Evolutionary conservation across 768 basidiomycete species (phyloP).

Genomic region (Collybiopsis confluens): DNA sequence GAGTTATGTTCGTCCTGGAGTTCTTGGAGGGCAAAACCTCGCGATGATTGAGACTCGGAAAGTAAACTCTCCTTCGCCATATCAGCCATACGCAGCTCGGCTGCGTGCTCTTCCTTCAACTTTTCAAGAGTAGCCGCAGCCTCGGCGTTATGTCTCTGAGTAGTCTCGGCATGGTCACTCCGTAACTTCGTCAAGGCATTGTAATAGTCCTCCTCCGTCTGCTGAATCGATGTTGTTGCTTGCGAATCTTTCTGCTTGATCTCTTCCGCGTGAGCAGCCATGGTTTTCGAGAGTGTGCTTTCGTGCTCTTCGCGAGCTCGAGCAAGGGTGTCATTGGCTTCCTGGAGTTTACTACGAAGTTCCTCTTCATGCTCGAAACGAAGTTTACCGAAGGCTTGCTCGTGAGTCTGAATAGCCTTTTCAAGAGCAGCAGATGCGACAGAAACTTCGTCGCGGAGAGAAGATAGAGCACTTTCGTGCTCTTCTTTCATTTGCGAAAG

Average conservation of each 20-base stretch:
- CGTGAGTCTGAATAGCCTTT: slow-evolving; percentile 52
- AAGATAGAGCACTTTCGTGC: slow-evolving; percentile 35
- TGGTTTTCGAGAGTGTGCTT: slow-evolving; percentile 40
- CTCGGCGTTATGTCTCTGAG: slow-evolving; percentile 60
- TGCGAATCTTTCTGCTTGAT: slow-evolving; percentile 62
- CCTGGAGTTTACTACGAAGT: slow-evolving; percentile 49
- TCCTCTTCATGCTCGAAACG: slow-evolving; percentile 48
- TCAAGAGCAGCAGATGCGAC: slow-evolving; percentile 38
- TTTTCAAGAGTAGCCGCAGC: slow-evolving; percentile 61
- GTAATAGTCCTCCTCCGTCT: slow-evolving; percentile 79
- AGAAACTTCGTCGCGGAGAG: slow-evolving; percentile 41
- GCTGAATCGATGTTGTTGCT: slow-evolving; percentile 51
- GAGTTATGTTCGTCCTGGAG: slow-evolving; percentile 71
- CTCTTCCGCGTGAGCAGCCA: slow-evolving; percentile 48
- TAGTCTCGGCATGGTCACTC: slow-evolving; percentile 60
- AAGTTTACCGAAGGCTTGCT: slow-evolving; percentile 56
- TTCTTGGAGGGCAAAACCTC: slow-evolving; percentile 53
- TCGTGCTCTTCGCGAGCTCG: slow-evolving; percentile 52
- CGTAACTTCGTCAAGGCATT: slow-evolving; percentile 76
- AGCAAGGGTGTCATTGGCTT: slow-evolving; percentile 47
- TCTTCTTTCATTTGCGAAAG: slow-evolving; percentile 46
- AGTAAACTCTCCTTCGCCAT: slow-evolving; percentile 71
- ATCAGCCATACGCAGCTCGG: slow-evolving; percentile 68
- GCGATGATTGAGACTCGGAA: slow-evolving; percentile 69
- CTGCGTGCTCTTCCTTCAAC: slow-evolving; percentile 72